phyloP scores from a whole-genome alignment of 1,284 basidiomycete genomes.

The Waitea zeae region DNA sequence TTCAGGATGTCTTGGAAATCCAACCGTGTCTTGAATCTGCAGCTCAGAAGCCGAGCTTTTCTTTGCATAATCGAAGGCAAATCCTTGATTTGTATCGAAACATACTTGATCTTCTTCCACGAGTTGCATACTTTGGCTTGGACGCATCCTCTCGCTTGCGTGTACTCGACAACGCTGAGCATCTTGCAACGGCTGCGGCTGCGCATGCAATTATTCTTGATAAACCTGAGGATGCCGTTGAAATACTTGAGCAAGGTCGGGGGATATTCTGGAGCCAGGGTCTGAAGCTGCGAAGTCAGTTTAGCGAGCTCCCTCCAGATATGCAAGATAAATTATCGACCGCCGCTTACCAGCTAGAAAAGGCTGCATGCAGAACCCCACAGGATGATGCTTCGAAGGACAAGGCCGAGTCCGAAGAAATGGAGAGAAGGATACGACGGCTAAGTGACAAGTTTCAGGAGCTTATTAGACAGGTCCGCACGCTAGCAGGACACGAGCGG shows the following conservation, averaged over 20 bases:
- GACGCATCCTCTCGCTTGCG: not conserved
- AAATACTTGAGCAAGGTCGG: conserved; percentile 1
- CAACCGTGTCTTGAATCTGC: too few species aligned
- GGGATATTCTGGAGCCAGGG: not conserved
- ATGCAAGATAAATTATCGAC: not conserved
- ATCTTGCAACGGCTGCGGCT: not conserved
- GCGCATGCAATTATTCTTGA: not conserved
- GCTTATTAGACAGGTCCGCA: not conserved
- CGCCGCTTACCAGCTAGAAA: not conserved
- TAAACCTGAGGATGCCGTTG: not conserved
- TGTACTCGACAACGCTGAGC: not conserved
- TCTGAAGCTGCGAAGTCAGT: not conserved
- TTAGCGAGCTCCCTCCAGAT: not conserved
- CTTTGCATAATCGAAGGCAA: too few species aligned
- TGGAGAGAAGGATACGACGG: not conserved
- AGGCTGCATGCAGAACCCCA: not conserved
- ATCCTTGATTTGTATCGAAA: not conserved
- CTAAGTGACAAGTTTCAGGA: not conserved
- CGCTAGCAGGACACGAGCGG: not conserved
- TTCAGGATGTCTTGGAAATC: too few species aligned
- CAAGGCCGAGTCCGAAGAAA: not conserved
- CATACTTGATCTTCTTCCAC: not conserved
- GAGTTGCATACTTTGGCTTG: not conserved
- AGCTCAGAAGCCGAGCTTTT: too few species aligned
- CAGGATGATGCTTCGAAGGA: not conserved